Evolutionary conservation across 331 rosid genomes (phyloP), one percentile per base, ranked within the genome.

Genomic region (Rhamnella rubrinervis): DNA sequence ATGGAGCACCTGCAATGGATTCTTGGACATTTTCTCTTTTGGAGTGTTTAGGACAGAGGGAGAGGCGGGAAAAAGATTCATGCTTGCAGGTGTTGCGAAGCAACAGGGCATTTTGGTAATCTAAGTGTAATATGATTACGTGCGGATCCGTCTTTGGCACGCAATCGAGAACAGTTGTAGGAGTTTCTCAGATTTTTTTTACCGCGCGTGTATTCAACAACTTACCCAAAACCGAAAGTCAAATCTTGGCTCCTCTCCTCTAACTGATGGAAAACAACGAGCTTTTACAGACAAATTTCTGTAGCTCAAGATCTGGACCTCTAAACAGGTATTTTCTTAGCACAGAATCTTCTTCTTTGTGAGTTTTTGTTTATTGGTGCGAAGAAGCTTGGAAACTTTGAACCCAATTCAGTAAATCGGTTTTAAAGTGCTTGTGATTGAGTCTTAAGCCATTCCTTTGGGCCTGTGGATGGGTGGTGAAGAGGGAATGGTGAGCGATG

Each of bases 1-100:
- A 67, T 85, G n/a, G 53, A 93, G 68, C 46, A 65, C 69, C 71
- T 83, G 79, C 20, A 88, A 69, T 47, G 92, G 93, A 62, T 80
- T 84, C 75, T 75, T 88, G 28, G 87, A 71, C 98, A 88, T 90
- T 64, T 75, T 80, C 38, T 49, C 26, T 31, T 41, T 44, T 9
- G 14, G 14, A 44, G 49, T 11, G 16, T 44, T 12, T 11, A 44
- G 49, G 49, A 44, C 16, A 44, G 49, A 44, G 49, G 14, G 49
- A 41, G 13, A 44, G 49, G 49, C 49, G 49, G 49, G 49, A 44
- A 44, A 44, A 44, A 44, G 16, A 11, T 10, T 44, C 2, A 9
- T 44, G 14, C 49, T 44, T 31, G 35, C 35, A 31, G 4, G 35
- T 16, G 49, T 2, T 41, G 49, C 49, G 14, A 41, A 41, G 10